Base-by-base conservation (phyloP, 495 filamentous ascomycete genomes). In the Talaromyces proteolyticus region DNA sequence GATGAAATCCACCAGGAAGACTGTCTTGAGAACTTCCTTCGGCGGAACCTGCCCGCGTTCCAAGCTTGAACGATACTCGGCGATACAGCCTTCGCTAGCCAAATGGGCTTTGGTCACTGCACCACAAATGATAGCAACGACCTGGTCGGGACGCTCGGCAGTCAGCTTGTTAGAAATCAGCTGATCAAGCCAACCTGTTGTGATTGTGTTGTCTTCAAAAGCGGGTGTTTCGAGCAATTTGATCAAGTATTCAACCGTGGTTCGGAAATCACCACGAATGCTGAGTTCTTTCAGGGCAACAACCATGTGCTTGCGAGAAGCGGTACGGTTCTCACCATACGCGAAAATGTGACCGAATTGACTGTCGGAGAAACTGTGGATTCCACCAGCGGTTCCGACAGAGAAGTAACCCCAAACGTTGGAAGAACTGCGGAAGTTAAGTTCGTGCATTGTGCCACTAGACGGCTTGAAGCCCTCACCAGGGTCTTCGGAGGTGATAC, bases 341-440 rank as follows among this genome's bases (percentile, higher is more conserved):
- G 93, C 93, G 68, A 99, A 99, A 60, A 99, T 97, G 69, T 99
- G 93, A 68, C 93, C 93, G 60, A 99, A 99, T 67, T 99, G 93
- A 62, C 87, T 92, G 78, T 99, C 93, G 3, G 93, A 96, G 77
- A 95, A 99, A 64, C 87, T 95, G 82, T 99, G 93, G 56, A 99
- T 99, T 69, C 91, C 89, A 75, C 90, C 90, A 36, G 89, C 82
- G 16, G 91, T 91, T 71, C 93, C 88, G 67, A 99, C 93, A 25
- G 93, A 99, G 83, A 99, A 99, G 71, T 99, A 99, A 77, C 93
- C 93, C 93, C 93, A 99, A 36, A 96, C 93, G 59, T 99, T 99
- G 40, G 93, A 96, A 58, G 91, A 96, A 74, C 85, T 90, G 52
- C 93, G 80, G 84, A 99, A 99, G 76, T 99, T 99, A 57, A 99